Conservation (phyloP, 106 monocot genomes). For the Dendrobium chrysotoxum region DNA sequence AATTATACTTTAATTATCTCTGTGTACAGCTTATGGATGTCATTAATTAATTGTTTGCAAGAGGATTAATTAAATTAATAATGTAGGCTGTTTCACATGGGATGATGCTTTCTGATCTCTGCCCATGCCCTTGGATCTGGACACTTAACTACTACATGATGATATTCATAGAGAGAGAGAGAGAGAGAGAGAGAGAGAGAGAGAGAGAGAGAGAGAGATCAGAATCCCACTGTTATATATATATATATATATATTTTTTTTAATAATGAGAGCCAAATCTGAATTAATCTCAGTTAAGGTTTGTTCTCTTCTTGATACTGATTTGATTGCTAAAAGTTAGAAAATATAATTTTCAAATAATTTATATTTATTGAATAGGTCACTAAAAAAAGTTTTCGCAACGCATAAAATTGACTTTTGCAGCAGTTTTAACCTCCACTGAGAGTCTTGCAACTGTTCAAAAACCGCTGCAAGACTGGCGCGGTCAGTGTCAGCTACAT, state of each 20-base stretch:
- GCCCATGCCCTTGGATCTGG: background rate
- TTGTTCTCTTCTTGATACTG: background rate
- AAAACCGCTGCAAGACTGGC: no score
- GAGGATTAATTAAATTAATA: conserved; percentile 4
- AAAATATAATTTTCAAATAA: background rate
- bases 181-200: background rate
- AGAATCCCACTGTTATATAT: no score
- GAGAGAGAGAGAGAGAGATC: no score
- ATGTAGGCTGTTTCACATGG: background rate
- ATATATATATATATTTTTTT: no score
- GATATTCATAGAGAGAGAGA: background rate
- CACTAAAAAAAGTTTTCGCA: no score
- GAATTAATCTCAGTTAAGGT: background rate
- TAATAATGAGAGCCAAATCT: no score
- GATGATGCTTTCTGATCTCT: background rate
- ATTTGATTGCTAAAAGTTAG: no score
- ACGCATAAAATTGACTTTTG: no score
- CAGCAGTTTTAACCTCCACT: no score
- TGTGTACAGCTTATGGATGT: background rate
- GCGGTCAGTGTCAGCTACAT: no score
- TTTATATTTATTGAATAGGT: no score
- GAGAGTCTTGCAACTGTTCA: no score
- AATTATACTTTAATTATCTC: background rate
- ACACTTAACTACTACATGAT: background rate
- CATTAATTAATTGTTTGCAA: background rate